Percentiles rank a stretch among this genome's conserved stretches.
Evolutionary conservation across 768 basidiomycete genomes (phyloP).

Genomic region (Chiua virens): DNA sequence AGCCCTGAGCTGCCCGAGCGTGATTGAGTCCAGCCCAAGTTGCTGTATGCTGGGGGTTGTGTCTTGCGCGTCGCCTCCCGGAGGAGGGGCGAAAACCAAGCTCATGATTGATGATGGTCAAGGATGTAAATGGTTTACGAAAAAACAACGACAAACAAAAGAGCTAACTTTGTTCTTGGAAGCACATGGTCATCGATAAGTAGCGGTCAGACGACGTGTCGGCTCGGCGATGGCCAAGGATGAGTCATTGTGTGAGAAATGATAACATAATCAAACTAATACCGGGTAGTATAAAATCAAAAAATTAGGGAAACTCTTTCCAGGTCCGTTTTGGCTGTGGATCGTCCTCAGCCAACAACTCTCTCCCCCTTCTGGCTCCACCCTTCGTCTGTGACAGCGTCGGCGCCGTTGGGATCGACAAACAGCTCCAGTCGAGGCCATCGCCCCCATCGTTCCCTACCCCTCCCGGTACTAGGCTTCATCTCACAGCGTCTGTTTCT

Average conservation of each 20-base stretch:
- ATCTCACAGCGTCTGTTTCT: constrained; percentile 15
- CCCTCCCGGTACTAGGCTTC: constrained; percentile 19
- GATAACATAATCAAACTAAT: constrained; percentile 23
- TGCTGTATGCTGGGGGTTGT: constrained; percentile 31
- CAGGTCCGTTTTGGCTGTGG: constrained; percentile 39
- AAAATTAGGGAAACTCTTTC: constrained; percentile 18
- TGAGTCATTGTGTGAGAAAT: constrained; percentile 25
- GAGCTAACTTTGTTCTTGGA: too few relatives aligned
- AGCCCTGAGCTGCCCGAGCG: constrained; percentile 76
- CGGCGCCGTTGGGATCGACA: constrained; percentile 42
- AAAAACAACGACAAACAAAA: constrained; percentile 18
- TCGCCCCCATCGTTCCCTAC: constrained; percentile 20
- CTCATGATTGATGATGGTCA: constrained; percentile 11
- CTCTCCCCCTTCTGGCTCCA: constrained; percentile 29
- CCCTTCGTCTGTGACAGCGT: constrained; percentile 43
- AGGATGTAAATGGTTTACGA: too few relatives aligned
- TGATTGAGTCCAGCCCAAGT: constrained; percentile 67
- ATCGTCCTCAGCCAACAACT: constrained; percentile 41
- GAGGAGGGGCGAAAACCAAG: constrained; percentile 36
- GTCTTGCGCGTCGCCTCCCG: constrained; percentile 32
- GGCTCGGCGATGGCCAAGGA: constrained; percentile 24
- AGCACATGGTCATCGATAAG: constrained; percentile 12
- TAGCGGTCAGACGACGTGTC: constrained; percentile 14
- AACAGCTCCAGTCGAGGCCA: constrained; percentile 30
- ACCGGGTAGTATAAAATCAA: constrained; percentile 21